Evolutionary conservation across 2,329 filamentous ascomycete species (phyloP), one percentile per base, ranked within the genome.

Genomic region (Pseudopithomyces chartarum): DNA sequence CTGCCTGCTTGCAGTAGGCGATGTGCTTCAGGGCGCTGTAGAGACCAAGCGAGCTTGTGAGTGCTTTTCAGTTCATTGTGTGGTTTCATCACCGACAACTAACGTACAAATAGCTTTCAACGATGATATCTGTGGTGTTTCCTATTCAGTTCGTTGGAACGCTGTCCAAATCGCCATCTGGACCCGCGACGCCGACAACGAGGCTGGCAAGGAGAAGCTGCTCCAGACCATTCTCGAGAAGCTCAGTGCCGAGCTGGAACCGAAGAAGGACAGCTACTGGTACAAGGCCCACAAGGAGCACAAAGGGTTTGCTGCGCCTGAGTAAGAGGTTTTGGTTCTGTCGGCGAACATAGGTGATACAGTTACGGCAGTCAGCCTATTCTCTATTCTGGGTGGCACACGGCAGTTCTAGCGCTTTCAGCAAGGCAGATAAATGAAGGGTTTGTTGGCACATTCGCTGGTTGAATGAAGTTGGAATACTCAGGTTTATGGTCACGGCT

Each of bases 201-300:
- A 91, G 70, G 87, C 85, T 65, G 95, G 92, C 6, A 85, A 95
- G 65, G 87, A 94, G 71, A 85, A 82, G 61, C 83, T 97, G 57
- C 82, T 93, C 47, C 80, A 85, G 60, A 89, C 86, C 46, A 87
- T 97, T 51, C 80, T 96, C 46, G 84, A 88, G 50, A 86, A 90
- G 63, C 80, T 97, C 29, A 89, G 89, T 6, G 79, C 83, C 1
- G 90, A 95, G 71, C 79, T 96, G 63, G 82, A 82, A 56, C 91
- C 91, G 38, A 90, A 89, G 79, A 77, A 81, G 34, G 79, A 79
- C 38, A 80, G 85, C 73, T 92, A 90, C 79, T 88, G 85, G 76
- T 97, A 97, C 81, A 95, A 95, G 81, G 90, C 89, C 76, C 94
- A 98, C 79, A 86, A 87, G 42, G 92, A 96, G 74, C 92, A 97